These are phyloP conservation scores for Inonotus hispidus DNA, from an alignment of 1,284 basidiomycete genomes.

Conservation along the genomic window DNA sequence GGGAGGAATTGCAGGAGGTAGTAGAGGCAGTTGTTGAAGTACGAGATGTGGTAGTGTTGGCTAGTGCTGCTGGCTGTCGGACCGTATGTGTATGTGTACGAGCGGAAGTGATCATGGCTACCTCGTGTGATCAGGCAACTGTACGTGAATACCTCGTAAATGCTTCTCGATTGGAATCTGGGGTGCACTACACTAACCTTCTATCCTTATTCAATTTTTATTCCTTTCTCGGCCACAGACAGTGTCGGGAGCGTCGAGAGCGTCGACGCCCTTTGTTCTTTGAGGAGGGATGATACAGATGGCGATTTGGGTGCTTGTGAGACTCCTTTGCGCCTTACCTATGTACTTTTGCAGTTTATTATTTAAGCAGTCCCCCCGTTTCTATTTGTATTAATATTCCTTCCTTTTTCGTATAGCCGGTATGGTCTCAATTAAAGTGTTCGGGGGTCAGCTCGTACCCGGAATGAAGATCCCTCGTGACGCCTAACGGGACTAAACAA, in stretches of 20 bases:
- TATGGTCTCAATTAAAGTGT: background rate
- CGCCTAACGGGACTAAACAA: background rate
- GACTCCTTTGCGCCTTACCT: background rate
- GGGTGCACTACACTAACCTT: conserved; percentile 1
- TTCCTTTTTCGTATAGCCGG: background rate
- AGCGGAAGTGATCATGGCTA: conserved; percentile 3
- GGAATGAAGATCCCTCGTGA: too few species aligned
- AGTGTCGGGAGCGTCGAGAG: background rate
- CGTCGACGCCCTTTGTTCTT: background rate
- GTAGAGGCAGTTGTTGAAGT: conserved; percentile 5
- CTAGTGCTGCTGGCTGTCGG: conserved; percentile 67
- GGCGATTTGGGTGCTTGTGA: background rate
- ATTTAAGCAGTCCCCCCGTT: conserved; percentile 1
- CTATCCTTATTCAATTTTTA: background rate
- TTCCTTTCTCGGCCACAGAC: background rate
- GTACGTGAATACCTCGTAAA: background rate
- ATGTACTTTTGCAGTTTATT: conserved; percentile 1
- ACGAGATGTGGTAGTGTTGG: background rate
- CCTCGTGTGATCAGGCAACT: conserved; percentile 6
- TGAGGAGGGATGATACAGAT: background rate
- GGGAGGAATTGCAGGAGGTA: background rate
- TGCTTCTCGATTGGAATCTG: conserved; percentile 1
- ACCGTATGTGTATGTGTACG: background rate
- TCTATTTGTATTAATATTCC: background rate
- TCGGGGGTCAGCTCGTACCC: too few species aligned